Base-by-base conservation (phyloP, 202 grass and related monocot genomes). In the Panicum virgatum region DNA sequence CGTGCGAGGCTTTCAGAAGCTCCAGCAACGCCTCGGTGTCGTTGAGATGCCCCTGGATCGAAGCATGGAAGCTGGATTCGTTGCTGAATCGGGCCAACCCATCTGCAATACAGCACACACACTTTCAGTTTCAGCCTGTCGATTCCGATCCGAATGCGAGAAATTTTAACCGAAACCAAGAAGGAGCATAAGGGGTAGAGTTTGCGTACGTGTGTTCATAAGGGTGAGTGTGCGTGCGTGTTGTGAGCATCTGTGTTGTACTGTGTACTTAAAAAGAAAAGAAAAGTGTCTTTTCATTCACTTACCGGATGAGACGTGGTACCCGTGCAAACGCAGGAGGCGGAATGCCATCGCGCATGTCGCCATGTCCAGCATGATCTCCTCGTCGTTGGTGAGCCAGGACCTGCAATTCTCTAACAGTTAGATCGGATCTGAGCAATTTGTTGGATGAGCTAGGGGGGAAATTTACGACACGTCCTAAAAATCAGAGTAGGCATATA, bases 1-100 rank as follows among this genome's bases (percentile, higher is more conserved):
- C 75, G 71, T 90, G 73, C 66, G 88, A 90, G 23, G 88, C 88
- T 62, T 76, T 84, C 68, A 87, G 80, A 43, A 90, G 58, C 64
- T 90, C 88, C 64, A 90, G 22, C 69, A 90, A 53, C 0, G 80
- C 47, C 29, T 62, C 80, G 22, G 86, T 80, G 66, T 90, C 84
- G 80, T 79, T 77, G 10, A 90, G 73, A 72, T 90, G 50, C 66
- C 84, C 88, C 83, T 87, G 60, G 54, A 86, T 9, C 62, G 88
- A 80, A 70, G 66, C 32, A 47, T 38, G 45, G 80, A 87, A 90
- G 48, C 64, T 84, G 20, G 43, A 62, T 9, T 9, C 80, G 11
- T 87, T 80, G 26, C 25, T 64, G 51, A 87, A 77, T 36, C 56
- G 56, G 30, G 71, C 32, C 20, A 88, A 82, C 36, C 37, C 32